These are phyloP conservation scores for Fagopyrum tataricum DNA, from an alignment of 148 eudicot species.

Conservation along the genomic window DNA sequence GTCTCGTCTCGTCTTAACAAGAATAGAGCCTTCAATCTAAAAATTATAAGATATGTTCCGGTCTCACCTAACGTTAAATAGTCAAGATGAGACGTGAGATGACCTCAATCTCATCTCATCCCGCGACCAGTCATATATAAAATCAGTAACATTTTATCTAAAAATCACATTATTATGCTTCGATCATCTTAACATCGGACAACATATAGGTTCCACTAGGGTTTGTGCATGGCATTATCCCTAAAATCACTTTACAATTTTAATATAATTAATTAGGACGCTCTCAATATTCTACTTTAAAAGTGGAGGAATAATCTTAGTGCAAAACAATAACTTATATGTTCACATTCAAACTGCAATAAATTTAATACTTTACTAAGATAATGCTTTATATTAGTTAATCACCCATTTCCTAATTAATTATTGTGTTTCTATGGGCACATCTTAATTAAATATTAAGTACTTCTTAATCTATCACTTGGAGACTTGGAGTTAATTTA, in stretches of 20 bases:
- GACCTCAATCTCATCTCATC: no score
- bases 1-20: no score
- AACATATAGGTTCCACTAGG: background rate
- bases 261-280: background rate
- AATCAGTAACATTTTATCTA: no score
- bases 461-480: background rate
- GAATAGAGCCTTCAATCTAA: no score
- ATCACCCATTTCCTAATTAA: background rate
- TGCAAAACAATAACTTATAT: slow-evolving; percentile 2
- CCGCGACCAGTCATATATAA: no score
- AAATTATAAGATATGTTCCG: no score
- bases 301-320: slow-evolving; percentile 10
- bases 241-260: background rate
- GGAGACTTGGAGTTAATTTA: background rate
- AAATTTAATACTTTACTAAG: background rate
- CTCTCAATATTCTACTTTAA: background rate
- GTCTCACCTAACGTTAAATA: no score
- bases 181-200: no score
- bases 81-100: no score
- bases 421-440: no score
- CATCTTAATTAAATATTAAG: background rate
- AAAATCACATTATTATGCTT: no score
- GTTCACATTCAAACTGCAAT: slow-evolving; percentile 7
- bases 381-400: background rate
- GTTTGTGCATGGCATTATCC: slow-evolving; percentile 11